phyloP scores from a whole-genome alignment of 495 filamentous ascomycete species.

The Xylaria castorea region DNA sequence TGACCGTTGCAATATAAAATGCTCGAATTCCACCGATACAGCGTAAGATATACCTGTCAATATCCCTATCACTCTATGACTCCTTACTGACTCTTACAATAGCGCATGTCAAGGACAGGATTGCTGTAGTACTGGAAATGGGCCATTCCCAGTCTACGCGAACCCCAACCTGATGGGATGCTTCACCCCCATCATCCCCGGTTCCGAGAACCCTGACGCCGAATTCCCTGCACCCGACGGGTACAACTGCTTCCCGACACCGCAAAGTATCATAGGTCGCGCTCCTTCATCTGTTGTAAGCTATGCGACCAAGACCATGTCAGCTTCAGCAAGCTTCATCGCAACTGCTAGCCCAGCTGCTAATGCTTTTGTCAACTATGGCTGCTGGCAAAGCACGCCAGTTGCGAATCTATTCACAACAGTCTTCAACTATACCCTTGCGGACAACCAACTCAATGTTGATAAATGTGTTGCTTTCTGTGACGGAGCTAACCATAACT shows the following conservation, averaged over 20 bases:
- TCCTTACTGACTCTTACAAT: background rate
- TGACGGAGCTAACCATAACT: background rate
- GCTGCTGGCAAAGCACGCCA: background rate
- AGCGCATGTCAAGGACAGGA: constrained; percentile 15
- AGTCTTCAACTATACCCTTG: background rate
- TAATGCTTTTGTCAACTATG: constrained; percentile 17
- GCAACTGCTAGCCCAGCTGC: constrained; percentile 16
- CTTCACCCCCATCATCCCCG: constrained; percentile 34
- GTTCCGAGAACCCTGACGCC: background rate
- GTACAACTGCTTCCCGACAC: constrained; percentile 26
- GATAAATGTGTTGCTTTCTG: constrained; percentile 20
- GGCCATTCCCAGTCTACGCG: constrained; percentile 30
- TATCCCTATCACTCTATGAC: background rate
- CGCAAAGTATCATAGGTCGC: background rate
- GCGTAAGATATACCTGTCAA: background rate
- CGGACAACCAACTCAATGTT: background rate
- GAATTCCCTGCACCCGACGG: background rate
- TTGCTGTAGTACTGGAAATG: constrained; percentile 12
- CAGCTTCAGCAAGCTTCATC: constrained; percentile 20
- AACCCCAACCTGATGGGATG: constrained; percentile 38
- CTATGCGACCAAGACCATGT: constrained; percentile 12
- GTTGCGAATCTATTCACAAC: background rate
- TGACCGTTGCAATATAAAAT: background rate
- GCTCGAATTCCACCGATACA: background rate
- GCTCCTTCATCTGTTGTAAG: background rate